Base-by-base conservation (phyloP, 2,329 filamentous ascomycete genomes). In the Juglanconis juglandina region DNA sequence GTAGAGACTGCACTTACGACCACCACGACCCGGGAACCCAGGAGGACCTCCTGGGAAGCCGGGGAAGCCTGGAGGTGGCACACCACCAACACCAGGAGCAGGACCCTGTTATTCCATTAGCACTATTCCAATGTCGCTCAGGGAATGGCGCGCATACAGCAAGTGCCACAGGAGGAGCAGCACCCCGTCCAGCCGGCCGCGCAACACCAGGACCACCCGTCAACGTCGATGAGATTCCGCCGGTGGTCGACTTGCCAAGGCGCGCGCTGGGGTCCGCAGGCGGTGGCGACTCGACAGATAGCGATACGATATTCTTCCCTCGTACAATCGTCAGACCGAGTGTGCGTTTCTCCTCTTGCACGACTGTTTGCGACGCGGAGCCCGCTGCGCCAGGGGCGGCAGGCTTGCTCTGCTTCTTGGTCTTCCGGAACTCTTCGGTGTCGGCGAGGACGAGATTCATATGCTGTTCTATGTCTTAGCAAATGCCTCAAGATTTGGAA, bases 371-470 rank as follows among this genome's bases (percentile, higher is more conserved):
- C 65, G 83, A 80, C 53, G 83, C 75, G 55, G 84, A 79, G 67
- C 86, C 83, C 59, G 82, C 82, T 66, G 87, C 81, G 63, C 83
- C 83, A 30, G 87, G 85, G 48, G 89, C 86, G 54, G 83, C 76
- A 56, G 84, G 79, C 79, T 95, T 96, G 68, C 86, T 83, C 69
- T 88, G 86, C 81, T 90, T 94, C 81, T 95, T 96, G 64, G 94
- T 88, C 73, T 90, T 90, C 74, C 93, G 90, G 77, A 96, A 97
- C 76, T 98, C 94, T 84, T 99, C 95, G 68, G 95, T 98, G 73
- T 99, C 95, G 77, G 94, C 95, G 65, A 99, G 90, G 64, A 99
- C 95, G 66, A 99, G 86, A 76, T 99, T 99, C 95, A 99, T 99
- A 78, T 99, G 95, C 92, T 96, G 66, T 53, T 57, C 5, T 35